Conservation (phyloP, 768 basidiomycete genomes). For the Rossbeevera mucosa region DNA sequence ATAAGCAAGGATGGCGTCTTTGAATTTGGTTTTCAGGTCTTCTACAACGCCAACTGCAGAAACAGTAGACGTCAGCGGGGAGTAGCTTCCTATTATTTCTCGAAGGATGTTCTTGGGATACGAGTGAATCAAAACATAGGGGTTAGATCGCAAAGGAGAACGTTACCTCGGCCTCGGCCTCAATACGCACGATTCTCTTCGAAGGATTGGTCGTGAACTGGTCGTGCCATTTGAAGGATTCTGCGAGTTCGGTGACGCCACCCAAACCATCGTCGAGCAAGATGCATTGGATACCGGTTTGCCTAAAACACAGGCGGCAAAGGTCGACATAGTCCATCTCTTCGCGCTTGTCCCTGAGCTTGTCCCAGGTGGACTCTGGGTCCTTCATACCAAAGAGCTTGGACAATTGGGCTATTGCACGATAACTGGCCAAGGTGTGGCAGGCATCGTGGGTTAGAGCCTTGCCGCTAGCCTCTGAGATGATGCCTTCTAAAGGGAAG, state of each 20-base stretch:
- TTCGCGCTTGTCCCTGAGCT: conserved; percentile 46
- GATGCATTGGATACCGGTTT: conserved; percentile 59
- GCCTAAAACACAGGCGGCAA: conserved; percentile 51
- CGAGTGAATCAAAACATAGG: conserved; percentile 3
- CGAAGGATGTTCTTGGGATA: conserved; percentile 11
- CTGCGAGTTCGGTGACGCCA: conserved; percentile 40
- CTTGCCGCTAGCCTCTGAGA: conserved; percentile 58
- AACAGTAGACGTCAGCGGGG: conserved; percentile 11
- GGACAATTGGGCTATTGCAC: conserved; percentile 53
- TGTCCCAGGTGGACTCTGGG: conserved; percentile 49
- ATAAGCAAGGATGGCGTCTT: conserved; percentile 30
- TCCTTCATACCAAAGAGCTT: conserved; percentile 42
- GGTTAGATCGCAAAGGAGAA: not conserved
- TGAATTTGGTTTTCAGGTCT: conserved; percentile 35
- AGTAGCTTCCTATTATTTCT: conserved; percentile 19
- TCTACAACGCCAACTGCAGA: conserved; percentile 9
- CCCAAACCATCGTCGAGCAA: conserved; percentile 73
- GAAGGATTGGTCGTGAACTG: conserved; percentile 48
- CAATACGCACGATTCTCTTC: conserved; percentile 64
- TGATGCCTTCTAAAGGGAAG: conserved; percentile 58
- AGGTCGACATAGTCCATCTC: conserved; percentile 50
- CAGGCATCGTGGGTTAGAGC: conserved; percentile 48
- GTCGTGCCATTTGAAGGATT: conserved; percentile 60
- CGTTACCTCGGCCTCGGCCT: conserved; percentile 65
- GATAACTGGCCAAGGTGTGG: conserved; percentile 55